Evolutionary conservation across 2,329 filamentous ascomycete species (phyloP), one percentile per base, ranked within the genome.

Genomic region (Davidsoniella neocaledoniae): DNA sequence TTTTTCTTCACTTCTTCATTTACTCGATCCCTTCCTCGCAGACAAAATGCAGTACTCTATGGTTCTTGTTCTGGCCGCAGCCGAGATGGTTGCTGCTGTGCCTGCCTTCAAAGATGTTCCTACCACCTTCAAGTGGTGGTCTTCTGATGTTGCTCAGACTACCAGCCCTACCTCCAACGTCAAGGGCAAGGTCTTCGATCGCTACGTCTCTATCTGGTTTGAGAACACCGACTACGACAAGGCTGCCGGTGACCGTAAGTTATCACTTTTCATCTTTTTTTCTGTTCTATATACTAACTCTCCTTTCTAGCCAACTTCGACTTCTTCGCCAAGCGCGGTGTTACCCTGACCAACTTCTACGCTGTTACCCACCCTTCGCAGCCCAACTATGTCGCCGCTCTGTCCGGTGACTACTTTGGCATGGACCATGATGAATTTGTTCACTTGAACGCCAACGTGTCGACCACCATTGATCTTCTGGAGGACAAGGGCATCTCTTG

Each of bases 201-300:
- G 83, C 14, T 74, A 84, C 54, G 77, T 77, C 50, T 74, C 78
- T 51, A 77, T 88, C 62, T 88, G 81, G 79, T 71, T 86, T 44
- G 84, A 88, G 67, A 88, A 88, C 61, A 83, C 79, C 45, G 72
- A 79, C 62, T 87, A 74, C 56, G 71, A 76, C 48, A 73, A 78
- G 58, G 77, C 82, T 2, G 67, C 68, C 37, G 73, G 70, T 14
- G 81, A 87, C 61, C 70, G 73, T 76, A 59, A 58, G 72, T 66
- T 19, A 37, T n/a, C n/a, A 43, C 9, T 46, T 19, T 21, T n/a
- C 19, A 9, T n/a, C 6, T 23, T 10, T 12, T 26, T 21, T 19
- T 14, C n/a, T 33, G 14, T 25, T 21, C 14, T 16, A 7, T 23
- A 9, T 26, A 40, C 16, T 23, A 25, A 26, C 48, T 4, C 26